These are phyloP conservation scores for Discostella stelligera DNA, from an alignment of 352 stramenopile species.

Conservation along the genomic window DNA sequence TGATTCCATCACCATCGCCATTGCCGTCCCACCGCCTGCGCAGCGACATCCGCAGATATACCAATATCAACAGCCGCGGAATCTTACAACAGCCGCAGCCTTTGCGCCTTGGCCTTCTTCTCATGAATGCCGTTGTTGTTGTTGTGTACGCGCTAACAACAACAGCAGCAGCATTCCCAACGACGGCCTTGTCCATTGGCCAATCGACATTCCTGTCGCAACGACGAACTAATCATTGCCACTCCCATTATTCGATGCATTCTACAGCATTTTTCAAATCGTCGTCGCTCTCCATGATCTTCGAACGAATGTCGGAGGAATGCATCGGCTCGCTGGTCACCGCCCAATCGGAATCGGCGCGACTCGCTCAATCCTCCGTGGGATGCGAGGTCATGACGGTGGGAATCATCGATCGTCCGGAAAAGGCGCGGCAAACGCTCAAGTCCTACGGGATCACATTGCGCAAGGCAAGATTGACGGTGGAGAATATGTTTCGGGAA, in stretches of 20 bases:
- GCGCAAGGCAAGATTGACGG: conserved; percentile 53
- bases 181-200: not conserved
- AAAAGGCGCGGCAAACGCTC: conserved; percentile 58
- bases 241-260: too few relatives aligned
- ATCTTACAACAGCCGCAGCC: too few relatives aligned
- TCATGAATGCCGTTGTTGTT: not conserved
- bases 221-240: not conserved
- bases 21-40: not conserved
- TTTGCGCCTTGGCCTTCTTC: too few relatives aligned
- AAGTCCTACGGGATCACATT: conserved; percentile 59
- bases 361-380: conserved; percentile 50
- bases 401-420: conserved; percentile 69
- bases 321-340: conserved; percentile 70
- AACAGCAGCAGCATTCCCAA: not conserved
- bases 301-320: conserved; percentile 82
- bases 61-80: too few relatives aligned
- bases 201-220: not conserved
- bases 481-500: conserved; percentile 51
- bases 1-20: not conserved
- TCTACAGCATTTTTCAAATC: too few relatives aligned
- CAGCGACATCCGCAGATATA: not conserved
- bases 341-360: conserved; percentile 68
- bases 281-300: conserved; percentile 78
- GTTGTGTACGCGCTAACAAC: not conserved
- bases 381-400: conserved; percentile 63